A percentile compares a stretch with the other conserved stretches of the same genome.
These are phyloP conservation scores for Didymosphaeria variabile DNA, from an alignment of 2,329 filamentous ascomycete genomes.

Conservation along the genomic window DNA sequence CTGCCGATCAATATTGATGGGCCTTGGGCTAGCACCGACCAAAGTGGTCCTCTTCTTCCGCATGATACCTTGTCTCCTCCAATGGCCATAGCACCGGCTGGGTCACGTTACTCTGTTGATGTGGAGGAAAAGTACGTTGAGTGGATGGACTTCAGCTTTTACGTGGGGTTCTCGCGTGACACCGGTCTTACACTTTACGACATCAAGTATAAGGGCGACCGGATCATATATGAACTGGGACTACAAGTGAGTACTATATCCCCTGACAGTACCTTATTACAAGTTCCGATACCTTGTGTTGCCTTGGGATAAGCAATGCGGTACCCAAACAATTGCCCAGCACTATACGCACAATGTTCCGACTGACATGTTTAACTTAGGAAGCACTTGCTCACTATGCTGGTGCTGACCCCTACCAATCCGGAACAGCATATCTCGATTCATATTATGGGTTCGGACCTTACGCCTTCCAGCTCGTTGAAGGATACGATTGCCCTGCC, in stretches of 20 bases:
- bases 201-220: slow-evolving; percentile 62
- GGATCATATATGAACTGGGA: slow-evolving; percentile 64
- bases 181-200: slow-evolving; percentile 61
- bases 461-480: slow-evolving; percentile 54
- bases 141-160: slow-evolving; percentile 65
- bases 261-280: too few relatives aligned
- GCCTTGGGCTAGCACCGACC: slow-evolving; percentile 56
- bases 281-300: too few relatives aligned
- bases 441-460: slow-evolving; percentile 60
- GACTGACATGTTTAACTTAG: background rate
- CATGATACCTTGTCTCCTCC: slow-evolving; percentile 65
- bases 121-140: slow-evolving; percentile 55
- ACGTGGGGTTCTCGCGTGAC: slow-evolving; percentile 59
- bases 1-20: slow-evolving; percentile 60
- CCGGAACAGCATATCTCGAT: slow-evolving; percentile 59
- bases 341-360: background rate
- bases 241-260: slow-evolving; percentile 48
- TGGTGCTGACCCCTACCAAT: slow-evolving; percentile 58
- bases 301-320: too few relatives aligned
- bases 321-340: background rate
- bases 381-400: slow-evolving; percentile 65
- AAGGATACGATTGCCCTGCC: slow-evolving; percentile 63
- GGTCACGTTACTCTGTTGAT: slow-evolving; percentile 57
- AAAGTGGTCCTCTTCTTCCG: slow-evolving; percentile 48
- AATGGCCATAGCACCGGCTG: slow-evolving; percentile 55